Base-by-base conservation (phyloP, 106 monocot genomes). In the Agapanthus africanus region DNA sequence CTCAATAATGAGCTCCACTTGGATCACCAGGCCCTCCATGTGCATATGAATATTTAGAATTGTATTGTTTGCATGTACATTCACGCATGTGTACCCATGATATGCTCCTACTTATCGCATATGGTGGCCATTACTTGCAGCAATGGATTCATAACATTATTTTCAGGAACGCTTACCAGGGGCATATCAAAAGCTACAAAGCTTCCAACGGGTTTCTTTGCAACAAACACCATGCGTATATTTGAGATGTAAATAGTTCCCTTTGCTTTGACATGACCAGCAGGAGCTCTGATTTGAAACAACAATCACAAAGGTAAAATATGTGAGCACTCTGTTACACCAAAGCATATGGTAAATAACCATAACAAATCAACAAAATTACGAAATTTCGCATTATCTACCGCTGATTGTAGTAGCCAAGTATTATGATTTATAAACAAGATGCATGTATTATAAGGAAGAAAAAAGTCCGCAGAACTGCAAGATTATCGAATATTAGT, bases 101-200 rank as follows among this genome's bases (percentile, higher is more conserved):
- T n/a, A n/a, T n/a, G n/a, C n/a, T n/a, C n/a, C n/a, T n/a, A n/a
- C n/a, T n/a, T n/a, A n/a, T n/a, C n/a, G n/a, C n/a, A n/a, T n/a
- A n/a, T n/a, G n/a, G n/a, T n/a, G n/a, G n/a, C n/a, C n/a, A n/a
- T n/a, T n/a, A n/a, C n/a, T n/a, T n/a, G n/a, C n/a, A 44, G 1
- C 10, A 11, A 44, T 44, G 44, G 10, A 44, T 44, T 44, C 13
- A 44, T 14, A 6, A 44, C 10, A 44, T 47, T 57, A 63, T 63
- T 31, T 39, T 65, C 38, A 65, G 19, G 23, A 40, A 40, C 21
- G 4, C 80, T 36, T 84, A 94, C 93, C 93, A 90, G 66, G 19
- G 93, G 93, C 82, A 94, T 82, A 73, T 94, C 93, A 74, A 94
- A 94, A 70, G 90, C 93, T 14, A 79, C 42, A 73, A 94, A 84